phyloP scores from a whole-genome alignment of 1,284 basidiomycete species.

The Apiotrichum domesticum region DNA sequence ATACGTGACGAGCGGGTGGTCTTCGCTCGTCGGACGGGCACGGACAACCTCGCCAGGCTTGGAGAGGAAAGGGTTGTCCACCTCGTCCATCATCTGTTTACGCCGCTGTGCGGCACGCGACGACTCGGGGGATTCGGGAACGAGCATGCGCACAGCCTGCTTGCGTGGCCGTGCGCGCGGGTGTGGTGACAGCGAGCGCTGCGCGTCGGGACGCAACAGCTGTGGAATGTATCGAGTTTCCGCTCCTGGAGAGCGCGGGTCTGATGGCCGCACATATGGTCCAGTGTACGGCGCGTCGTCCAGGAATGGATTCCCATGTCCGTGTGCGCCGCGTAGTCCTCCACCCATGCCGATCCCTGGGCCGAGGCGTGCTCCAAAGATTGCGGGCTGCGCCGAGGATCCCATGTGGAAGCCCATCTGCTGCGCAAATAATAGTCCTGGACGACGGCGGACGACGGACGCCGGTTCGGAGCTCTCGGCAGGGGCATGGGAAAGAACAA shows the following conservation, averaged over 20 bases:
- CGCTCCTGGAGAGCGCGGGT: slow-evolving; percentile 6
- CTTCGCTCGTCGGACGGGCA: slow-evolving; percentile 13
- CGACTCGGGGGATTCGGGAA: neutral
- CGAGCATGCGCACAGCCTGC: neutral
- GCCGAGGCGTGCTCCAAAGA: slow-evolving; percentile 24
- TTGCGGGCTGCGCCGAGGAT: neutral
- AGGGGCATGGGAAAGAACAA: slow-evolving; percentile 24
- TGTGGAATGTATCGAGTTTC: slow-evolving; percentile 17
- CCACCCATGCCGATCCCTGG: slow-evolving; percentile 42
- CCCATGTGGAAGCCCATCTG: slow-evolving; percentile 37
- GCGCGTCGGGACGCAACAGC: slow-evolving; percentile 5
- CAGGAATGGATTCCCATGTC: slow-evolving; percentile 32
- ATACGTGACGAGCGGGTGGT: slow-evolving; percentile 35
- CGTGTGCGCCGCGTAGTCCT: slow-evolving; percentile 16
- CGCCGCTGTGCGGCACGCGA: neutral
- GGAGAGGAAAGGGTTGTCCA: slow-evolving; percentile 38
- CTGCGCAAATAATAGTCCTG: slow-evolving; percentile 40
- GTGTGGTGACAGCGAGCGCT: slow-evolving; percentile 14
- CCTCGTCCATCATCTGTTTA: slow-evolving; percentile 22
- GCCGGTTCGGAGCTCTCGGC: neutral
- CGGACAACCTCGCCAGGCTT: slow-evolving; percentile 28
- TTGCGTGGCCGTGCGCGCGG: neutral
- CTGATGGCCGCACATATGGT: neutral
- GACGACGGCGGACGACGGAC: slow-evolving; percentile 20
- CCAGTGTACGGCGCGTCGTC: neutral